Percentiles rank a stretch among this genome's conserved stretches.
Conservation (phyloP, 164 flowering plant species). For the Amborella trichopoda region DNA sequence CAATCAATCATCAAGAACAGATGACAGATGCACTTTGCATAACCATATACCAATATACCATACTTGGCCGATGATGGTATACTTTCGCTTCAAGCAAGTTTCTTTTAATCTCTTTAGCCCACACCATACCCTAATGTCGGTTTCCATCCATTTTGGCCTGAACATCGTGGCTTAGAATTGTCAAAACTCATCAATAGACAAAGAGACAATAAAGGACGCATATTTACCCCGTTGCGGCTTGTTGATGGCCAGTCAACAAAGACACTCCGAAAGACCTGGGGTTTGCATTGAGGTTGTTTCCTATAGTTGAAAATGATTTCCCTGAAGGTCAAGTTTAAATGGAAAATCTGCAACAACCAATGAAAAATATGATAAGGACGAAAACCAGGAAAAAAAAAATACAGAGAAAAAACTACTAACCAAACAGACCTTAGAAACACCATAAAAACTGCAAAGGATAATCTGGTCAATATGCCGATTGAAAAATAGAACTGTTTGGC, state of each 20-base stretch:
- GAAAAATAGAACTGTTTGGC: conserved; percentile 63
- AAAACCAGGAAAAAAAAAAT: not conserved
- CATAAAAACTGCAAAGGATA: conserved; percentile 85
- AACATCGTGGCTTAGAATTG: no score
- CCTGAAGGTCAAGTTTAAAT: conserved; percentile 59
- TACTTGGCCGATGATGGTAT: no score
- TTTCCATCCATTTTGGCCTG: no score
- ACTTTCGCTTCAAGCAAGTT: no score
- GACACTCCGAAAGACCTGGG: conserved; percentile 81
- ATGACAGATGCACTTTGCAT: no score
- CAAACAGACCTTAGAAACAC: conserved; percentile 79
- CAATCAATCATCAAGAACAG: no score
- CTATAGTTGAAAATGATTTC: conserved; percentile 81
- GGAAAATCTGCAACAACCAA: conserved; percentile 61
- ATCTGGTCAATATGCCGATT: conserved; percentile 94
- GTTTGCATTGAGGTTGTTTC: conserved; percentile 90
- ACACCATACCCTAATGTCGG: no score
- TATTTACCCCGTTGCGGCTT: conserved; percentile 58
- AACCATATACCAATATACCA: no score
- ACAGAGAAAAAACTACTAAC: not conserved
- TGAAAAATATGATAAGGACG: not conserved
- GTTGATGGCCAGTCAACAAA: conserved; percentile 67
- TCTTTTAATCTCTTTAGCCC: no score
- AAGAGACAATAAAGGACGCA: not conserved
- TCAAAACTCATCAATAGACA: no score